phyloP scores from a whole-genome alignment of 306 rosid genomes.

The Quercus bicolor region DNA sequence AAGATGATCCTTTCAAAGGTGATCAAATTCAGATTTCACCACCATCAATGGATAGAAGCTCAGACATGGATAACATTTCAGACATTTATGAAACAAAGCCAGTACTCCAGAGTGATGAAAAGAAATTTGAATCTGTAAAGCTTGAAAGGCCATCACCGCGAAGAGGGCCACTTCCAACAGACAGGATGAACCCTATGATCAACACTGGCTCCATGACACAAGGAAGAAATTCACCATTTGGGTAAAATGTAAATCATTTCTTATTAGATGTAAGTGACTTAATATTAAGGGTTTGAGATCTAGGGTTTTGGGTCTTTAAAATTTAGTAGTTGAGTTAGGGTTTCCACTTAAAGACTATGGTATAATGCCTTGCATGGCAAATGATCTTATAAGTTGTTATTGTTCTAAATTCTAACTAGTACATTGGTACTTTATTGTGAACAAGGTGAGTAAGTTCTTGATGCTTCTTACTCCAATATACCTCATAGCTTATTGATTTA shows the following conservation, averaged over 20 bases:
- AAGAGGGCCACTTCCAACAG: constrained; percentile 43
- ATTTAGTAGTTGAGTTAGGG: constrained; percentile 28
- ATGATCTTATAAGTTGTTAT: constrained; percentile 28
- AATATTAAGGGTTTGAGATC: constrained; percentile 25
- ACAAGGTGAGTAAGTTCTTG: constrained; percentile 19
- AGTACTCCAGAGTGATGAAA: constrained; percentile 44
- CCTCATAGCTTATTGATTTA: not conserved
- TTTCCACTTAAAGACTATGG: constrained; percentile 30
- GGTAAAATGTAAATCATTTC: constrained; percentile 30
- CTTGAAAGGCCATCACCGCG: constrained; percentile 87
- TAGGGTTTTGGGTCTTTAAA: constrained; percentile 53
- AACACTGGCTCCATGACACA: constrained; percentile 47
- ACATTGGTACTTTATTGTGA: constrained; percentile 38
- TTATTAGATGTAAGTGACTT: constrained; percentile 39
- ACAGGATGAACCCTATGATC: constrained; percentile 78
- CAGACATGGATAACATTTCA: constrained; percentile 58
- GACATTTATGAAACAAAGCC: constrained; percentile 77
- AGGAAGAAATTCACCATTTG: constrained; percentile 72
- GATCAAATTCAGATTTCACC: constrained; percentile 61
- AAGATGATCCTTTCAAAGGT: constrained; percentile 66
- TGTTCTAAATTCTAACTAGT: constrained; percentile 32
- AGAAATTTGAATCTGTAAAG: constrained; percentile 60
- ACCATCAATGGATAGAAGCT: constrained; percentile 49
- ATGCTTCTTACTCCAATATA: constrained; percentile 20
- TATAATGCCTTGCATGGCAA: constrained; percentile 72